Base-by-base conservation (phyloP, 1,284 basidiomycete species). In the Cutaneotrichosporon cutaneum region DNA sequence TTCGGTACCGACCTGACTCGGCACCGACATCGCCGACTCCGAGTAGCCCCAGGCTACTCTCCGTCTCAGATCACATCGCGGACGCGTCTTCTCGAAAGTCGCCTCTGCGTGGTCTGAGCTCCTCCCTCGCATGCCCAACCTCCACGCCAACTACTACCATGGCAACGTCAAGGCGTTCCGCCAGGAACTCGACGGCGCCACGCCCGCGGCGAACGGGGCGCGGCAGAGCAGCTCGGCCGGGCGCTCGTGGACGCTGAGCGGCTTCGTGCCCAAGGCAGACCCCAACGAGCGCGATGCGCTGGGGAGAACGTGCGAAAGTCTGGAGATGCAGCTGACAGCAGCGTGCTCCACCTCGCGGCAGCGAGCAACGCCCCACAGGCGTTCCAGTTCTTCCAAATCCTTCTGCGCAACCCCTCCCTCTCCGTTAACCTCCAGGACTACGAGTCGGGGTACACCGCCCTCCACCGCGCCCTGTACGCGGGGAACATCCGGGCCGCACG, bases 361-460 rank as follows among this genome's bases (percentile, higher is more conserved):
- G 88, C 88, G 57, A 80, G 87, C 10, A 77, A 81, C 26, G 83
- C 85, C 16, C 79, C 85, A 2, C 85, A 86, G 35, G 85, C 87
- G 42, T 77, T 90, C 67, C 89, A 93, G 72, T 98, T 90, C 77
- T 85, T 94, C 55, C 83, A 87, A 54, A 82, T 90, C 55, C 82
- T 98, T n/a, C 83, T 98, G 55, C 84, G 86, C 11, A 88, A 92
- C 69, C 88, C 90, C 1, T 68, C 75, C 30, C 72, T 94, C 73
- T 88, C 91, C 64, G 85, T 94, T 73, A 99, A 99, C 69, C 67
- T 90, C 8, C 81, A 83, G 61, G 95, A 99, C 77, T 77, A 77
- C 59, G 94, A 96, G 82, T 91, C 85, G 64, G 88, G 89, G 60
- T 98, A 94, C 88, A 96, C 94, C 0, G 85, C 95, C 2, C 82